Evolutionary conservation across 75 land plant genomes (phyloP).

Genomic region (Pinus albicaulis): DNA sequence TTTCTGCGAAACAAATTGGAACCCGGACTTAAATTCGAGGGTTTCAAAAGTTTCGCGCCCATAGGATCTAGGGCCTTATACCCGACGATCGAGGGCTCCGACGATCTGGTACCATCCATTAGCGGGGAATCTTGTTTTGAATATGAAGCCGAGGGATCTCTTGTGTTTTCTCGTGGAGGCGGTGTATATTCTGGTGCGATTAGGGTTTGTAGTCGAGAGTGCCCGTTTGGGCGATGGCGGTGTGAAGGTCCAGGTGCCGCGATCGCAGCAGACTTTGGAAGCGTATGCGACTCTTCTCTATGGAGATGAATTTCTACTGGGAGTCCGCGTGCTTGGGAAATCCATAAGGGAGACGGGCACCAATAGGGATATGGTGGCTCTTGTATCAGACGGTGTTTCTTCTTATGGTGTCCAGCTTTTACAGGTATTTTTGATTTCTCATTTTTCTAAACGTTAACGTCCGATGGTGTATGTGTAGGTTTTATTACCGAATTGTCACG

Average conservation of each 20-base stretch:
- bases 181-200: neutral
- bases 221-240: neutral
- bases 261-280: constrained; percentile 21
- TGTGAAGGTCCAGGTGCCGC: neutral
- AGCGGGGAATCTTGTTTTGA: neutral
- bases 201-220: neutral
- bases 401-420: constrained; percentile 66
- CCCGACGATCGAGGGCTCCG: neutral
- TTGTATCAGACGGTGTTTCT: constrained; percentile 96
- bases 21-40: neutral
- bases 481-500: neutral
- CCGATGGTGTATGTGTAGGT: neutral
- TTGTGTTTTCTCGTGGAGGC: neutral
- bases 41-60: neutral
- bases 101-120: neutral
- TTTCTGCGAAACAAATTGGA: neutral
- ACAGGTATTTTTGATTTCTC: constrained; percentile 29
- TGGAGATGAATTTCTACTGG: constrained; percentile 97
- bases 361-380: constrained; percentile 83
- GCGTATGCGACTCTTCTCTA: constrained; percentile 95
- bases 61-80: too few relatives aligned
- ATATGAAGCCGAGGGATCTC: constrained; percentile 1
- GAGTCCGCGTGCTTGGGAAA: constrained; percentile 92
- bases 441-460: neutral
- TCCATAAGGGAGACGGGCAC: constrained; percentile 92